Evolutionary conservation across 495 filamentous ascomycete species (phyloP).

Genomic region (Penicillium taxi): DNA sequence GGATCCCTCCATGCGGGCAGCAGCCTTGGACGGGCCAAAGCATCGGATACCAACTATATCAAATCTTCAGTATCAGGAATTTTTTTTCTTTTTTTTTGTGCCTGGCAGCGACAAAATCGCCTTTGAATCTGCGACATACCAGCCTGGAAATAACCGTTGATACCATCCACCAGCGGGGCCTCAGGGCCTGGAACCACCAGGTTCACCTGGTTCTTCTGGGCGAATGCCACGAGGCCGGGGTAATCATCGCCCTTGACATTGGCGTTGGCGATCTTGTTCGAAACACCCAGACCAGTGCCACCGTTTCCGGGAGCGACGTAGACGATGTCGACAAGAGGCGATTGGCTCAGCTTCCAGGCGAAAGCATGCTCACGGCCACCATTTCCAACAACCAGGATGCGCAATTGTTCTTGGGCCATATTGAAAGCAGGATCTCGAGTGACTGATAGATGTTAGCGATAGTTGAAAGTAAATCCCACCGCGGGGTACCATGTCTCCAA

Average conservation of each 20-base stretch:
- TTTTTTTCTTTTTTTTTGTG: no score
- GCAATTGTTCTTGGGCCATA: conserved; percentile 42
- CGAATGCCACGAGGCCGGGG: conserved; percentile 64
- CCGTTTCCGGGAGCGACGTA: conserved; percentile 69
- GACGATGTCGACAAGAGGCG: conserved; percentile 46
- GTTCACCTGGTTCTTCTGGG: conserved; percentile 65
- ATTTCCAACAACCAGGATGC: conserved; percentile 80
- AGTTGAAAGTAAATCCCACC: conserved; percentile 15
- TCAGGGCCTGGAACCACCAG: conserved; percentile 89
- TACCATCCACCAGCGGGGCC: conserved; percentile 85
- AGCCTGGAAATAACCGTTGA: conserved; percentile 72
- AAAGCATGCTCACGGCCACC: conserved; percentile 92
- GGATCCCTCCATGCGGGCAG: conserved; percentile 87
- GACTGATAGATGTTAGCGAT: conserved; percentile 19
- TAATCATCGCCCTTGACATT: conserved; percentile 67
- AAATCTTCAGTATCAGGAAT: conserved; percentile 10
- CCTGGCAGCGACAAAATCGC: no score
- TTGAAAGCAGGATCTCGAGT: conserved; percentile 27
- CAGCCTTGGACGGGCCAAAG: conserved; percentile 81
- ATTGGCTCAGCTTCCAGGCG: conserved; percentile 89
- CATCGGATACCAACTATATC: conserved; percentile 61
- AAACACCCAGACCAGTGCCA: conserved; percentile 59
- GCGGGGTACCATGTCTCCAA: conserved; percentile 17
- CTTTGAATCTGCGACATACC: conserved; percentile 29
- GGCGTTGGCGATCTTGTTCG: conserved; percentile 66